A percentile compares a stretch with the other conserved stretches of the same genome.
phyloP scores from a whole-genome alignment of 169 alveolate genomes.

The Eimeria maxima region DNA sequence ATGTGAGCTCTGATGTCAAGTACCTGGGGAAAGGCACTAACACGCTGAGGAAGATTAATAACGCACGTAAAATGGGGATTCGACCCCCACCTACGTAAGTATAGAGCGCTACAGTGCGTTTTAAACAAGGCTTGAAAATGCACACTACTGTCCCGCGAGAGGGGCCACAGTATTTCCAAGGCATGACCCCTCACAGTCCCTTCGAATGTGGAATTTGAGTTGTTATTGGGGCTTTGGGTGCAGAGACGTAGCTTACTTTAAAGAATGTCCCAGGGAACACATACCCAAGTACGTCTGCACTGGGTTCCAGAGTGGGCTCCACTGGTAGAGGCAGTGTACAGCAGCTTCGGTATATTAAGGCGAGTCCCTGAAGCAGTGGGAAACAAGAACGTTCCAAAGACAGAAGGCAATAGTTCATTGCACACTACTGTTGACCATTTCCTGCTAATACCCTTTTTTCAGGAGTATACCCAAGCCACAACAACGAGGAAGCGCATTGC shows the following conservation, averaged over 20 bases:
- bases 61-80: background rate
- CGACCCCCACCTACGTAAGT: background rate
- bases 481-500: background rate
- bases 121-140: background rate
- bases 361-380: constrained; percentile 8
- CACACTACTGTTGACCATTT: background rate
- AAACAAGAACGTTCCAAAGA: background rate
- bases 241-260: background rate
- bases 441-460: background rate
- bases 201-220: background rate
- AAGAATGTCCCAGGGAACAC: constrained; percentile 63
- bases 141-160: background rate
- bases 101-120: background rate
- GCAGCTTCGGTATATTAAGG: constrained; percentile 57
- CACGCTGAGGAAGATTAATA: background rate
- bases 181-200: too few relatives aligned
- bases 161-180: background rate
- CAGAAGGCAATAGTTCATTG: background rate
- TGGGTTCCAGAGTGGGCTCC: constrained; percentile 71
- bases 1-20: constrained; percentile 48
- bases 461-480: background rate
- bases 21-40: constrained; percentile 27
- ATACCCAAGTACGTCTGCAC: constrained; percentile 44
- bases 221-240: background rate
- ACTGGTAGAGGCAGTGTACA: constrained; percentile 31